These are phyloP conservation scores for Filosporella fistucella DNA, from an alignment of 495 filamentous ascomycete genomes.

Conservation along the genomic window DNA sequence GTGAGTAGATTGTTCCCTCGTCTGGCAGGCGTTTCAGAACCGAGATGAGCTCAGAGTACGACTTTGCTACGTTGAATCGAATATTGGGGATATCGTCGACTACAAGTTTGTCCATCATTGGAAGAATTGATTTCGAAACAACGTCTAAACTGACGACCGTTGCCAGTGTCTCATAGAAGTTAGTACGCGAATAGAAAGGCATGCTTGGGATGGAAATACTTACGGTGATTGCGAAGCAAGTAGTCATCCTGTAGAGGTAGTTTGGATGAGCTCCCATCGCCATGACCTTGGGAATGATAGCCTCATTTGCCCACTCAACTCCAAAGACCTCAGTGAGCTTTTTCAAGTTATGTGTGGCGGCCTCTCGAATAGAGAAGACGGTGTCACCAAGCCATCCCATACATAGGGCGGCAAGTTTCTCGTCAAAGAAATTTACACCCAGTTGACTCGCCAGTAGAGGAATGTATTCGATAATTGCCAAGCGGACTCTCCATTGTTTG, in stretches of 20 bases:
- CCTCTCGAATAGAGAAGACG: slow-evolving; percentile 96
- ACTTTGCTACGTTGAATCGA: slow-evolving; percentile 98
- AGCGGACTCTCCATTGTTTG: slow-evolving; percentile 97
- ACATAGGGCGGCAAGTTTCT: slow-evolving; percentile 90
- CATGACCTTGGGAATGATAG: slow-evolving; percentile 98
- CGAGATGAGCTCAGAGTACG: slow-evolving; percentile 82
- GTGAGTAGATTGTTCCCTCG: slow-evolving; percentile 74
- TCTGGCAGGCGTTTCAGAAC: slow-evolving; percentile 86
- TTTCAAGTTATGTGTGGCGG: slow-evolving; percentile 93
- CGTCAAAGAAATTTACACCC: slow-evolving; percentile 96
- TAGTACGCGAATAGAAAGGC: slow-evolving; percentile 7
- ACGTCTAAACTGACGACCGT: slow-evolving; percentile 87
- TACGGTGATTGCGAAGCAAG: slow-evolving; percentile 96
- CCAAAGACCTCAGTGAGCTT: slow-evolving; percentile 98
- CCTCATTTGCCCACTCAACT: slow-evolving; percentile 94
- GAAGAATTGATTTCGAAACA: slow-evolving; percentile 87
- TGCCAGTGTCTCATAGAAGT: slow-evolving; percentile 71
- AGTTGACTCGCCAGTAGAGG: slow-evolving; percentile 92
- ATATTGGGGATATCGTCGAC: slow-evolving; percentile 96
- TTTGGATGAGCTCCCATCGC: slow-evolving; percentile 96
- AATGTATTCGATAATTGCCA: slow-evolving; percentile 99
- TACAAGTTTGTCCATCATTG: slow-evolving; percentile 91
- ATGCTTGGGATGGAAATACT: too few species aligned
- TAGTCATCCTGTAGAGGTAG: slow-evolving; percentile 99
- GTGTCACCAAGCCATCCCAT: slow-evolving; percentile 99